These are phyloP conservation scores for Exophiala sp. DNA, from an alignment of 2,329 filamentous ascomycete species.

Conservation along the genomic window DNA sequence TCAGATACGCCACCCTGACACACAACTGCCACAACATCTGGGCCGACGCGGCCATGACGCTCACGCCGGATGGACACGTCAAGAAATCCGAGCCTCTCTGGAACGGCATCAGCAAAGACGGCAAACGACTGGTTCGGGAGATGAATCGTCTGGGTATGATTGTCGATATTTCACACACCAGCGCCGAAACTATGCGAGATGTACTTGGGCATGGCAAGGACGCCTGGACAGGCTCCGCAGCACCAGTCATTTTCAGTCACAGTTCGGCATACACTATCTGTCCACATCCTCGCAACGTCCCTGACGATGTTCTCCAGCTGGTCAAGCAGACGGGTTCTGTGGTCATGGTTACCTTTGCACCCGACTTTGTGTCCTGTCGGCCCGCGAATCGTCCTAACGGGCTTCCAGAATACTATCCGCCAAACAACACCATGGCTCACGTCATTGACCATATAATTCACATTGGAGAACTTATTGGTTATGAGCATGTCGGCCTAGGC, in stretches of 20 bases:
- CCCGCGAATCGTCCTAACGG: no score
- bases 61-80: slow-evolving; percentile 7
- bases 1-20: slow-evolving; percentile 29
- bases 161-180: slow-evolving; percentile 30
- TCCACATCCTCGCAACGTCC: neutral
- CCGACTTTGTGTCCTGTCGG: neutral
- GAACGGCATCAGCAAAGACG: slow-evolving; percentile 28
- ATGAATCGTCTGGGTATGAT: slow-evolving; percentile 32
- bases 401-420: no score
- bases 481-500: slow-evolving; percentile 80
- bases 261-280: slow-evolving; percentile 12
- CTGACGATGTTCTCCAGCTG: slow-evolving; percentile 16
- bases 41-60: slow-evolving; percentile 27
- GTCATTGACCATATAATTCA: slow-evolving; percentile 74
- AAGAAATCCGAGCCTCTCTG: no score
- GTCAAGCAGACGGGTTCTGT: slow-evolving; percentile 12
- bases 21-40: slow-evolving; percentile 32
- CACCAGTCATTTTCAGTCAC: slow-evolving; percentile 30
- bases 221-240: slow-evolving; percentile 22
- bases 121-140: slow-evolving; percentile 27
- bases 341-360: neutral
- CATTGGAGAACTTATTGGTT: slow-evolving; percentile 76
- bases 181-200: slow-evolving; percentile 28
- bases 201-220: no score
- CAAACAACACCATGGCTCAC: no score